These are phyloP conservation scores for Pichia insulana DNA, from an alignment of 805 yeast species.

Conservation along the genomic window DNA sequence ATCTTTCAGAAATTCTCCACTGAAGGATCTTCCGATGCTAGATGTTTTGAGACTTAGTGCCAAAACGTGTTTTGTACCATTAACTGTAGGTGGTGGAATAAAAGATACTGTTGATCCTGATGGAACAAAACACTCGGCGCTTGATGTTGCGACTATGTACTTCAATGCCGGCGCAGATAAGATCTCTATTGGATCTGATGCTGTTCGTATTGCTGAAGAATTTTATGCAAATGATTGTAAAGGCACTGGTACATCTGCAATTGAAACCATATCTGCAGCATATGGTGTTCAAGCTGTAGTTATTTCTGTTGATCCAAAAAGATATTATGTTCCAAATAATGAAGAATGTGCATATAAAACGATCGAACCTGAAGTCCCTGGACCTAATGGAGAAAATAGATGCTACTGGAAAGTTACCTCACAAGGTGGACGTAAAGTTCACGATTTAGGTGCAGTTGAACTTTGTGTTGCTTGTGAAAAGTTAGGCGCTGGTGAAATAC, in stretches of 20 bases:
- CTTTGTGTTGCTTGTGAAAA: slow-evolving; percentile 82
- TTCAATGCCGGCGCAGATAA: slow-evolving; percentile 98
- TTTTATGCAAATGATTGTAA: slow-evolving; percentile 51
- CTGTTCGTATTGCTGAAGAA: slow-evolving; percentile 83
- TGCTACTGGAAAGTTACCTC: slow-evolving; percentile 95
- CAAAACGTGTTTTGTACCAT: slow-evolving; percentile 87
- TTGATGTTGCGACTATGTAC: slow-evolving; percentile 83
- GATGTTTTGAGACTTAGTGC: slow-evolving; percentile 80
- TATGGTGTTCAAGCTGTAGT: slow-evolving; percentile 98
- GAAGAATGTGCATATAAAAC: slow-evolving; percentile 51
- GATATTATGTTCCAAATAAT: slow-evolving; percentile 66
- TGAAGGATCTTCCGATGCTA: slow-evolving; percentile 90
- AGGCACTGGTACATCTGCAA: slow-evolving; percentile 74
- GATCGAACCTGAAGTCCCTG: slow-evolving; percentile 54
- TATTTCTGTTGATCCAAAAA: slow-evolving; percentile 94
- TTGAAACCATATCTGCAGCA: slow-evolving; percentile 84
- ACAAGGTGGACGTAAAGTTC: slow-evolving; percentile 88
- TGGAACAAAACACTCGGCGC: slow-evolving; percentile 71
- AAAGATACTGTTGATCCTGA: slow-evolving; percentile 83
- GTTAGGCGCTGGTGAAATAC: slow-evolving; percentile 92
- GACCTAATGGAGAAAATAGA: slow-evolving; percentile 83
- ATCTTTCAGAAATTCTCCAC: slow-evolving; percentile 89
- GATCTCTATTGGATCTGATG: slow-evolving; percentile 96
- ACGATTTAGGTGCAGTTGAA: slow-evolving; percentile 87
- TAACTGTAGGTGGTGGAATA: slow-evolving; percentile 98